Percentiles rank a stretch among this genome's conserved stretches.
These are phyloP conservation scores for Bryoerythrophyllum caledonicum DNA, from an alignment of 225 moss, liverwort and hornwort species.

Conservation along the genomic window DNA sequence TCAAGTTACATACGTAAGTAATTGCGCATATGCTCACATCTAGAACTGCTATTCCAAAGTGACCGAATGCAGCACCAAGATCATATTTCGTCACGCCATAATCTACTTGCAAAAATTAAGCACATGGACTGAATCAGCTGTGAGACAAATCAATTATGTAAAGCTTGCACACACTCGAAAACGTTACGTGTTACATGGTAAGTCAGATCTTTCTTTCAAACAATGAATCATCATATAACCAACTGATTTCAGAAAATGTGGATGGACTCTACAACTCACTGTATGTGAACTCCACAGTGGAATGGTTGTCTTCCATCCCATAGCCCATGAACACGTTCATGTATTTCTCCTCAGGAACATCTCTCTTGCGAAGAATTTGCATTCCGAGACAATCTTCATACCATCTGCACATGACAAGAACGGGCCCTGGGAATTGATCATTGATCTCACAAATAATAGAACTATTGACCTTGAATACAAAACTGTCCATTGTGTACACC, in stretches of 20 bases:
- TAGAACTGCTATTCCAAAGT: conserved; percentile 42
- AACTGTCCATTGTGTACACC: background rate
- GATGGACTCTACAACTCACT: conserved; percentile 11
- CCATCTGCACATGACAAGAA: conserved; percentile 38
- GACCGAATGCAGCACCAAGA: conserved; percentile 32
- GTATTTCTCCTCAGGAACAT: conserved; percentile 38
- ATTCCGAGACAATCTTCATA: conserved; percentile 75
- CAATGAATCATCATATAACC: background rate
- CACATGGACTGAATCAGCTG: background rate
- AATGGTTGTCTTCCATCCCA: conserved; percentile 45
- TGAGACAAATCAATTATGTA: background rate
- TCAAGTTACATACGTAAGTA: background rate
- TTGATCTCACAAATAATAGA: too few species aligned
- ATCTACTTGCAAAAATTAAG: conserved; percentile 6
- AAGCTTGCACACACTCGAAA: background rate
- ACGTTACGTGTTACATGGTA: background rate
- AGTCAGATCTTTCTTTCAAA: background rate
- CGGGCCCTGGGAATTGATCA: background rate
- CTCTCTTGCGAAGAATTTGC: conserved; percentile 57
- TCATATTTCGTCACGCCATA: conserved; percentile 43
- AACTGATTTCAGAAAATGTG: background rate
- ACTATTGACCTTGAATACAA: background rate
- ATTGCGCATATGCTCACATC: conserved; percentile 21
- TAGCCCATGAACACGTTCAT: conserved; percentile 42
- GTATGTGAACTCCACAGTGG: conserved; percentile 26